Evolutionary conservation across 108 stramenopile species (phyloP).

Genomic region (Epithemia pelagica): DNA sequence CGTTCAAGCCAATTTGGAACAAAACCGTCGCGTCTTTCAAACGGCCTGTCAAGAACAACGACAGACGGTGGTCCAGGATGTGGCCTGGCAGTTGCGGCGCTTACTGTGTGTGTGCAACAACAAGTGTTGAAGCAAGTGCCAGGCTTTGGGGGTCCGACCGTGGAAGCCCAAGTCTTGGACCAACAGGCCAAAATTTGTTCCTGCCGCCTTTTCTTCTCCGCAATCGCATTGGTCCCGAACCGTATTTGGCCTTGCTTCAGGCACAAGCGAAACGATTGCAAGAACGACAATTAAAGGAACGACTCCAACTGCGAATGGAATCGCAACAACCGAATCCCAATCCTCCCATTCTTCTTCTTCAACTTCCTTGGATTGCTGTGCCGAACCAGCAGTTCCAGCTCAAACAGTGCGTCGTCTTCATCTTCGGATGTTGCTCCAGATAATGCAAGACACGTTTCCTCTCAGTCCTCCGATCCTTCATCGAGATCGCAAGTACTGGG

Average conservation of each 20-base stretch:
- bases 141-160: constrained; percentile 73
- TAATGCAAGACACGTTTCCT: no score
- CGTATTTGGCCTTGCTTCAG: constrained; percentile 58
- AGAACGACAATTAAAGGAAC: no score
- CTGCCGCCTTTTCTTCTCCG: constrained; percentile 76
- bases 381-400: neutral
- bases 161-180: constrained; percentile 46
- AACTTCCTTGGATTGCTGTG: no score
- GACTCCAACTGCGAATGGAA: no score
- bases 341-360: no score
- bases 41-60: constrained; percentile 43
- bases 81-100: constrained; percentile 75
- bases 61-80: constrained; percentile 35
- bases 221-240: constrained; percentile 54
- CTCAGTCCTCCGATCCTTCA: neutral
- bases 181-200: constrained; percentile 68
- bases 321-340: no score
- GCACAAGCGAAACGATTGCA: constrained; percentile 53
- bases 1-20: constrained; percentile 60
- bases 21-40: constrained; percentile 51
- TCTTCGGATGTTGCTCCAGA: neutral
- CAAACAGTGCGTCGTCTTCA: neutral
- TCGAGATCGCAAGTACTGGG: neutral
- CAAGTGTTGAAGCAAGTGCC: constrained; percentile 63
- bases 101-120: constrained; percentile 66